Evolutionary conservation across 768 basidiomycete genomes (phyloP).

Genomic region (Lactarius hengduanensis): DNA sequence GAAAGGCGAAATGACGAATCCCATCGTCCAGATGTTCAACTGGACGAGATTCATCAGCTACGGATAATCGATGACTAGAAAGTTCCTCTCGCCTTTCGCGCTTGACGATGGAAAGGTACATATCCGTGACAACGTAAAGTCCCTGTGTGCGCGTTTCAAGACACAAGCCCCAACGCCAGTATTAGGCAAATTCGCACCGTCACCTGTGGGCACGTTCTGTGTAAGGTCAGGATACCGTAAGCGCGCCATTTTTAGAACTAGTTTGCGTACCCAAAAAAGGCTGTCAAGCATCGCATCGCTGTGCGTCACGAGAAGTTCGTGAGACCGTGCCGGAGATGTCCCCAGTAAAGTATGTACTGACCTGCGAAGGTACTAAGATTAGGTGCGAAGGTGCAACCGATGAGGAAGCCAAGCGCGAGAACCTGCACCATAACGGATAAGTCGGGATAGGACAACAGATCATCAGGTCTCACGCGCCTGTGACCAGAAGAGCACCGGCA

Average conservation of each 20-base stretch:
- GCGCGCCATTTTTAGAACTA: not conserved
- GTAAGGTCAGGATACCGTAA: not conserved
- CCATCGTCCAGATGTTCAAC: conserved; percentile 74
- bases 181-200: conserved; percentile 36
- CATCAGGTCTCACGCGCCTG: conserved; percentile 42
- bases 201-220: conserved; percentile 58
- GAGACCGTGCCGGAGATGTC: not conserved
- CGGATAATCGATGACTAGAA: not conserved
- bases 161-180: not conserved
- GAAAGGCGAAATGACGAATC: conserved; percentile 65
- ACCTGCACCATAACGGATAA: conserved; percentile 37
- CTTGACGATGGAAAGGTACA: conserved; percentile 69
- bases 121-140: conserved; percentile 58
- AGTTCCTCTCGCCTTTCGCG: conserved; percentile 48
- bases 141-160: conserved; percentile 38
- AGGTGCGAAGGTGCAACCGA: conserved; percentile 60
- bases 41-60: conserved; percentile 29
- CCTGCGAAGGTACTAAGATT: conserved; percentile 57
- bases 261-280: conserved; percentile 50
- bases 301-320: conserved; percentile 3
- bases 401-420: conserved; percentile 54
- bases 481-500: conserved; percentile 71
- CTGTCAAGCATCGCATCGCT: conserved; percentile 61
- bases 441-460: not conserved
- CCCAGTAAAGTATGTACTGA: conserved; percentile 37